A percentile compares a stretch with the other conserved stretches of the same genome.
Evolutionary conservation across 805 yeast species (phyloP).

Genomic region (Spencermartinsiella europaea): DNA sequence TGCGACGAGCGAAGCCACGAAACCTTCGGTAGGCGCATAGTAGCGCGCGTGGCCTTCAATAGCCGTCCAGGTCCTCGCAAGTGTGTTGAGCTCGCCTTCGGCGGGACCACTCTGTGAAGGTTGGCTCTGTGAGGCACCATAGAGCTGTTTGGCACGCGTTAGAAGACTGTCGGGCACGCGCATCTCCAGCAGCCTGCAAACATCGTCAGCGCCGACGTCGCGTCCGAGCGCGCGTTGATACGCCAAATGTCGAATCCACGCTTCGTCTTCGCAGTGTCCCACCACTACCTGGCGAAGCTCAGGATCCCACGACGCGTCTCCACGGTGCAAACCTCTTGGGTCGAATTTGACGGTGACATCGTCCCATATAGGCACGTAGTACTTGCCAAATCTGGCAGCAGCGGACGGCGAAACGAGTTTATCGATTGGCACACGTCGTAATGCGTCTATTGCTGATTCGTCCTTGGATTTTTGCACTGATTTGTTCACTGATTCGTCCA

Average conservation of each 20-base stretch:
- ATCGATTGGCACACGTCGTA: neutral
- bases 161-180: neutral
- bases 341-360: neutral
- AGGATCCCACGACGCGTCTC: neutral
- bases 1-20: neutral
- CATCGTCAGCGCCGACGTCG: neutral
- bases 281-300: neutral
- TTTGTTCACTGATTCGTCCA: neutral
- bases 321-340: neutral
- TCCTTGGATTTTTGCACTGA: no score
- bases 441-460: neutral
- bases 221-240: neutral
- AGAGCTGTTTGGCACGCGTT: neutral
- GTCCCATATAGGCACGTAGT: conserved; percentile 6
- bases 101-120: neutral
- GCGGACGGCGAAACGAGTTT: neutral
- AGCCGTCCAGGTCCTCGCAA: neutral
- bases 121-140: neutral
- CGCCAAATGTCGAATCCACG: neutral
- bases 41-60: conserved; percentile 6
- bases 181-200: neutral
- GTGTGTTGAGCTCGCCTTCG: neutral
- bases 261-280: conserved; percentile 6
- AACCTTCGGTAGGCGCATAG: conserved; percentile 2
- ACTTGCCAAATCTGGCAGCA: neutral